These are phyloP conservation scores for Hevea brasiliensis DNA, from an alignment of 345 rosid species.

Conservation along the genomic window DNA sequence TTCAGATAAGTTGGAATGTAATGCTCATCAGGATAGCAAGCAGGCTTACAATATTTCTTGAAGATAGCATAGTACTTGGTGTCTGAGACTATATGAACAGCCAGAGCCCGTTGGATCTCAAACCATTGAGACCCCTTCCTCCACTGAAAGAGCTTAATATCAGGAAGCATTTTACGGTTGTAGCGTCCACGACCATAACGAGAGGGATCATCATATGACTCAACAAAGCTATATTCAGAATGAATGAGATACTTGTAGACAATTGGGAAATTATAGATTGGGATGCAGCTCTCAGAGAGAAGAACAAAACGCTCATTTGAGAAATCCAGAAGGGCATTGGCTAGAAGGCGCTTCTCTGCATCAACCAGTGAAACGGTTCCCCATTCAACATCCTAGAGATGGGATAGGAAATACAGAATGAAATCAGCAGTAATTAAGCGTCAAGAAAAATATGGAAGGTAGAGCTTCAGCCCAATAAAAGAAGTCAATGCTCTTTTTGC, in stretches of 20 bases:
- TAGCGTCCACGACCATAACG: slow-evolving; percentile 94
- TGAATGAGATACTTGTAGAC: slow-evolving; percentile 72
- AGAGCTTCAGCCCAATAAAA: background rate
- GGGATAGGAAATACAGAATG: slow-evolving; percentile 1
- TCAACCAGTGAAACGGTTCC: slow-evolving; percentile 67
- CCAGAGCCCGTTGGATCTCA: slow-evolving; percentile 70
- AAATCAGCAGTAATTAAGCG: background rate
- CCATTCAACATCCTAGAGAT: slow-evolving; percentile 74
- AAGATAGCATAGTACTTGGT: slow-evolving; percentile 63
- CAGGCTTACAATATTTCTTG: slow-evolving; percentile 75
- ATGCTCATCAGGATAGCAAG: slow-evolving; percentile 95
- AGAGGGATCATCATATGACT: slow-evolving; percentile 83
- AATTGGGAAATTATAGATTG: slow-evolving; percentile 70
- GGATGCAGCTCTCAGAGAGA: slow-evolving; percentile 96
- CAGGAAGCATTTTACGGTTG: slow-evolving; percentile 79
- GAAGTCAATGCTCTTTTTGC: background rate
- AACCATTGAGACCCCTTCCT: slow-evolving; percentile 97
- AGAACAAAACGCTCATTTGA: slow-evolving; percentile 86
- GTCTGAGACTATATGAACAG: slow-evolving; percentile 64
- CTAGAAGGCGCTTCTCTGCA: slow-evolving; percentile 88
- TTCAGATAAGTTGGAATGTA: slow-evolving; percentile 78
- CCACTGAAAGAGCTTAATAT: slow-evolving; percentile 78
- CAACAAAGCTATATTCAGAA: slow-evolving; percentile 76
- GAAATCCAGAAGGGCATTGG: slow-evolving; percentile 83
- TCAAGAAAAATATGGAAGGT: background rate